phyloP scores from a whole-genome alignment of 257 asterid genomes.

The Solanum rostratum region DNA sequence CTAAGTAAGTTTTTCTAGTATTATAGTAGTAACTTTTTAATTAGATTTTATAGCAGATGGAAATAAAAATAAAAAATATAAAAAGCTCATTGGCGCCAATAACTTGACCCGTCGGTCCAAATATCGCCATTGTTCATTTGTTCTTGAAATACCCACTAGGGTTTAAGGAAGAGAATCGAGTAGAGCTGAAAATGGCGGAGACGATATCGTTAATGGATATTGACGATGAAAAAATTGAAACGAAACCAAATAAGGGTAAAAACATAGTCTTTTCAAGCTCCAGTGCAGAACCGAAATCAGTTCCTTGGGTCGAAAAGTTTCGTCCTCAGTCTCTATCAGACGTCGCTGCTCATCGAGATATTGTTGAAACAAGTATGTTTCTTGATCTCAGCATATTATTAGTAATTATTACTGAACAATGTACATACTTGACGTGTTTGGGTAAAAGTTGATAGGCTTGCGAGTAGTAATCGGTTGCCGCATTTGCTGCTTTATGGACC shows the following conservation, averaged over 20 bases:
- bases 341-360: slow-evolving; percentile 97
- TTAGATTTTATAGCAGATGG: background rate
- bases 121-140: background rate
- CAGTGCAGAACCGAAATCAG: slow-evolving; percentile 37
- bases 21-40: background rate
- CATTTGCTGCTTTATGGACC: slow-evolving; percentile 97
- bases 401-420: background rate
- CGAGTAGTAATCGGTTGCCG: slow-evolving; percentile 78
- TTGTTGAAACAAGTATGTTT: slow-evolving; percentile 73
- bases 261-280: slow-evolving; percentile 23
- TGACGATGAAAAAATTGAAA: slow-evolving; percentile 38
- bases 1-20: too few relatives aligned
- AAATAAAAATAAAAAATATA: background rate
- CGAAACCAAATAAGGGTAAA: slow-evolving; percentile 46
- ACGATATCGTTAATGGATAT: slow-evolving; percentile 59
- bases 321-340: slow-evolving; percentile 95
- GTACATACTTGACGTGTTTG: background rate
- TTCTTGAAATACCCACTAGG: background rate
- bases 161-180: background rate
- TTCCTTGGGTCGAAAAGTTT: slow-evolving; percentile 96
- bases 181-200: slow-evolving; percentile 44
- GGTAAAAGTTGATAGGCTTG: slow-evolving; percentile 73
- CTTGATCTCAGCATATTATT: background rate
- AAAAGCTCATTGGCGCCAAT: slow-evolving; percentile 2
- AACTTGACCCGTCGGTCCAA: slow-evolving; percentile 3